Evolutionary conservation across 495 filamentous ascomycete genomes (phyloP).

Genomic region (Xylaria nigripes): DNA sequence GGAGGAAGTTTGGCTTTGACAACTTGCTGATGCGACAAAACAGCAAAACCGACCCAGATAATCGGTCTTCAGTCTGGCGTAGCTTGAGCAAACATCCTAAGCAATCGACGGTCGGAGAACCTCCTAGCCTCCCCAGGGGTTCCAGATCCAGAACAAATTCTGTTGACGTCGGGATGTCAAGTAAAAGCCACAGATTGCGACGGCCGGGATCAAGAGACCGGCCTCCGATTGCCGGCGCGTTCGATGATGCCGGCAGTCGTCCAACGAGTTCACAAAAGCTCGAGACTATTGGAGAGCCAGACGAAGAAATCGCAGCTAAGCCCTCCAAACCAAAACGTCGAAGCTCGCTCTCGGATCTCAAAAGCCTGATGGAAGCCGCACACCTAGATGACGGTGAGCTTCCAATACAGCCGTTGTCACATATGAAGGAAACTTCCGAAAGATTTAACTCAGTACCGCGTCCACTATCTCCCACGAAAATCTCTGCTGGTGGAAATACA

Average conservation of each 20-base stretch:
- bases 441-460: slow-evolving; percentile 43
- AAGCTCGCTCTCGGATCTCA: slow-evolving; percentile 86
- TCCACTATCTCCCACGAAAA: slow-evolving; percentile 33
- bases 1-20: slow-evolving; percentile 74
- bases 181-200: slow-evolving; percentile 39
- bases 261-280: slow-evolving; percentile 40
- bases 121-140: slow-evolving; percentile 50
- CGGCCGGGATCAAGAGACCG: slow-evolving; percentile 62
- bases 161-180: slow-evolving; percentile 58
- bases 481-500: slow-evolving; percentile 35
- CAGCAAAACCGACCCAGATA: slow-evolving; percentile 62
- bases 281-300: slow-evolving; percentile 45
- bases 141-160: slow-evolving; percentile 71
- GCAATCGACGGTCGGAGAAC: slow-evolving; percentile 46
- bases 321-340: slow-evolving; percentile 68
- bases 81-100: slow-evolving; percentile 78
- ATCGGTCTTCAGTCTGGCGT: slow-evolving; percentile 69
- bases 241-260: slow-evolving; percentile 42
- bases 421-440: slow-evolving; percentile 52
- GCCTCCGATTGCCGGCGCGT: slow-evolving; percentile 53
- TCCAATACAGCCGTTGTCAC: slow-evolving; percentile 31
- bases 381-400: slow-evolving; percentile 38
- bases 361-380: slow-evolving; percentile 46
- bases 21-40: slow-evolving; percentile 60
- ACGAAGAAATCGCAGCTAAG: slow-evolving; percentile 32